Percentiles rank a stretch among this genome's conserved stretches.
phyloP scores from a whole-genome alignment of 306 rosid species.

The Citrullus mucosospermus region DNA sequence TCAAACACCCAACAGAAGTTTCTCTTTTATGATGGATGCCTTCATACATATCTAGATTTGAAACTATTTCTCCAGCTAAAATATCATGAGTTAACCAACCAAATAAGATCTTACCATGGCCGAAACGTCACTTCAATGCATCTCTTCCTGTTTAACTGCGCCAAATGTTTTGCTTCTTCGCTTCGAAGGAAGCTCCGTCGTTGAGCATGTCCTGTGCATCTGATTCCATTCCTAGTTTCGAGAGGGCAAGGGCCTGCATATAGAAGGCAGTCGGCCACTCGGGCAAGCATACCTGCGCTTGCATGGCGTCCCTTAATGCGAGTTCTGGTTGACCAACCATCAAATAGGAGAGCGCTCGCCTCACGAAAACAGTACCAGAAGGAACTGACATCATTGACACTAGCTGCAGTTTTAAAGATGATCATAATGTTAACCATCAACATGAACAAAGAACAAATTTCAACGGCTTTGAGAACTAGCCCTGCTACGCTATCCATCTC shows the following conservation, averaged over 20 bases:
- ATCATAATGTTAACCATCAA: neutral
- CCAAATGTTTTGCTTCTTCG: constrained; percentile 74
- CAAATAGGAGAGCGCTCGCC: constrained; percentile 78
- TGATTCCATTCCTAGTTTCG: constrained; percentile 94
- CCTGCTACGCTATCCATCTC: neutral
- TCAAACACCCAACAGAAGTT: neutral
- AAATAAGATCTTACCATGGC: neutral
- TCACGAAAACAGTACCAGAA: constrained; percentile 70
- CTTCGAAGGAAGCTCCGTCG: constrained; percentile 77
- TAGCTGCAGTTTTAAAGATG: constrained; percentile 28
- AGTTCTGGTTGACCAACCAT: constrained; percentile 79
- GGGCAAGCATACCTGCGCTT: constrained; percentile 86
- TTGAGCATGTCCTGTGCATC: constrained; percentile 96
- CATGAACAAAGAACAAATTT: neutral
- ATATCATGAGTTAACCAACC: neutral
- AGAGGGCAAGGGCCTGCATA: constrained; percentile 84
- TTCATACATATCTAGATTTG: constrained; percentile 1
- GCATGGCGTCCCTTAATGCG: constrained; percentile 87
- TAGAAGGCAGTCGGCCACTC: constrained; percentile 99
- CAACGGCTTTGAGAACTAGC: neutral
- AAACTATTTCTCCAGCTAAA: neutral
- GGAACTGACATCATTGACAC: constrained; percentile 73
- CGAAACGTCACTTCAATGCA: neutral
- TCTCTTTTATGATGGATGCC: neutral
- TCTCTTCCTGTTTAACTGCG: constrained; percentile 27